Evolutionary conservation across 1,284 basidiomycete species (phyloP).

Genomic region (Tylopilus sp.): DNA sequence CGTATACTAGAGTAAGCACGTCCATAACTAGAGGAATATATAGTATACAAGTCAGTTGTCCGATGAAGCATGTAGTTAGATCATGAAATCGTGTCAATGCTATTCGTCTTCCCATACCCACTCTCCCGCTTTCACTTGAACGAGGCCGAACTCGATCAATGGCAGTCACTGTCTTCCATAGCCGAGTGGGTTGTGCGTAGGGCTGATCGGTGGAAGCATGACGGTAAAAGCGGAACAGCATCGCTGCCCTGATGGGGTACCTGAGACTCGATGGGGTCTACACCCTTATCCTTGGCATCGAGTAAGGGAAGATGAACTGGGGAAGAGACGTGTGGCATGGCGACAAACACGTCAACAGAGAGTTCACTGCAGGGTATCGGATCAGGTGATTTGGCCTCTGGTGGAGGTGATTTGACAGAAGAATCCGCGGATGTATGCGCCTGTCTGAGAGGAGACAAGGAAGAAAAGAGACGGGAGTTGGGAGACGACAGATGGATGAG

Average conservation of each 20-base stretch:
- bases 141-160: constrained; percentile 34
- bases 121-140: constrained; percentile 20
- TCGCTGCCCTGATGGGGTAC: constrained; percentile 6
- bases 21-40: too few species aligned
- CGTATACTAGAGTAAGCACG: too few species aligned
- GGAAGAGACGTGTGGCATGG: constrained; percentile 61
- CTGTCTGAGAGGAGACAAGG: background rate
- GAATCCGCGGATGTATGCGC: background rate
- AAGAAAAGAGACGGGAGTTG: constrained; percentile 12
- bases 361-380: constrained; percentile 4
- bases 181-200: background rate
- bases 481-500: constrained; percentile 16
- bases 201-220: background rate
- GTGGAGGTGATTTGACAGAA: background rate
- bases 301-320: constrained; percentile 2
- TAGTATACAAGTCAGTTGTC: background rate
- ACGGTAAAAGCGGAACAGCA: constrained; percentile 5
- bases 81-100: background rate
- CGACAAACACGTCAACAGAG: constrained; percentile 67
- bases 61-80: background rate
- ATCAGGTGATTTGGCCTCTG: background rate
- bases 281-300: constrained; percentile 32
- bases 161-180: constrained; percentile 15
- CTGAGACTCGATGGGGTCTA: constrained; percentile 21
- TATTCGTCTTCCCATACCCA: constrained; percentile 6